Conservation (phyloP, 2,329 filamentous ascomycete genomes). For the Mollisiaceae sp. region DNA sequence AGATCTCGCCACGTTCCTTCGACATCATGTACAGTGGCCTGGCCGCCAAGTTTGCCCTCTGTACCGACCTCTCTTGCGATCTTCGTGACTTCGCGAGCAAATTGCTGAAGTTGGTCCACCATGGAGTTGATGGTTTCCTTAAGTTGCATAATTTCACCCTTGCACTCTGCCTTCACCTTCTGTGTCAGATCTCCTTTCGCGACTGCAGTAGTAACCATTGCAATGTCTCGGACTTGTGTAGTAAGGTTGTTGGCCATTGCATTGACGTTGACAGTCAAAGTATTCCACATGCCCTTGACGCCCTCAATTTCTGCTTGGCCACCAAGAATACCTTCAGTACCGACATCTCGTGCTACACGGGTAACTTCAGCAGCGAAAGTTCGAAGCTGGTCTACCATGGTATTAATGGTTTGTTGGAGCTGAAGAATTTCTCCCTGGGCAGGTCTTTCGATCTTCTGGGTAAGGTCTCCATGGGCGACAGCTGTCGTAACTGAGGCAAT, state of each 20-base stretch:
- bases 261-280: constrained; percentile 84
- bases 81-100: constrained; percentile 95
- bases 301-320: constrained; percentile 84
- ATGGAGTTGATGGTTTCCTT: constrained; percentile 99
- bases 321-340: constrained; percentile 81
- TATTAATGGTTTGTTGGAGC: constrained; percentile 85
- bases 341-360: constrained; percentile 81
- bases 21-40: constrained; percentile 94
- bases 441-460: constrained; percentile 82
- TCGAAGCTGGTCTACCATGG: constrained; percentile 85
- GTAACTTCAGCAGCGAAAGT: constrained; percentile 87
- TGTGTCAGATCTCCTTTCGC: constrained; percentile 90
- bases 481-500: constrained; percentile 85
- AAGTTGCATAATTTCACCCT: constrained; percentile 89
- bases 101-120: constrained; percentile 97
- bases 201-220: constrained; percentile 75
- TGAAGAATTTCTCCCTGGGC: constrained; percentile 83
- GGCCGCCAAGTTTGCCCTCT: constrained; percentile 90
- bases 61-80: constrained; percentile 96
- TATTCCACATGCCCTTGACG: constrained; percentile 88
- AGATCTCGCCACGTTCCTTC: constrained; percentile 97
- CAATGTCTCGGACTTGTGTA: constrained; percentile 93
- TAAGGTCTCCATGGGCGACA: constrained; percentile 81
- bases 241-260: constrained; percentile 89
- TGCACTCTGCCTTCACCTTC: constrained; percentile 92